These are phyloP conservation scores for Podospora tetraspora DNA, from an alignment of 495 filamentous ascomycete species.

Conservation along the genomic window DNA sequence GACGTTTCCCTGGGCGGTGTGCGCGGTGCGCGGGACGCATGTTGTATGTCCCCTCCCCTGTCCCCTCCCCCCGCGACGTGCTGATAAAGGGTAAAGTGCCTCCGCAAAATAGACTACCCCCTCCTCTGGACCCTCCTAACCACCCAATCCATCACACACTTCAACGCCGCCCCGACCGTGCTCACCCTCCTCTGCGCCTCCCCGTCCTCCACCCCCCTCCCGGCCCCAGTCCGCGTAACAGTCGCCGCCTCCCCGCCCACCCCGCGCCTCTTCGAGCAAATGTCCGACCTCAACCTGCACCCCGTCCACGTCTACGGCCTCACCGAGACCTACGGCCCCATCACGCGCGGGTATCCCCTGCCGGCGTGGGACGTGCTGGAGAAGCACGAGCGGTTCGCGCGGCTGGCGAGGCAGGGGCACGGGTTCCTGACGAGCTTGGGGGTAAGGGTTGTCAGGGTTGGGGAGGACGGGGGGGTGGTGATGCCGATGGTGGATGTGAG, in stretches of 20 bases:
- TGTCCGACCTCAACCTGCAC: conserved; percentile 75
- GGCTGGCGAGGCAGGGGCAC: conserved; percentile 87
- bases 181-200: conserved; percentile 86
- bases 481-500: conserved; percentile 61
- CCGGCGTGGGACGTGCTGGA: conserved; percentile 73
- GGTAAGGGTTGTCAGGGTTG: conserved; percentile 75
- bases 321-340: conserved; percentile 94
- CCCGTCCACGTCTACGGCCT: conserved; percentile 95
- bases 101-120: conserved; percentile 91
- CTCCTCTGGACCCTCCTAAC: conserved; percentile 86
- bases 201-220: conserved; percentile 59
- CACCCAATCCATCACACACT: conserved; percentile 82
- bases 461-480: conserved; percentile 53
- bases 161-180: conserved; percentile 92
- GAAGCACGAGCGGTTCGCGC: conserved; percentile 65
- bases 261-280: conserved; percentile 82
- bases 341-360: conserved; percentile 86
- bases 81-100: too few species aligned
- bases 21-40: conserved; percentile 86
- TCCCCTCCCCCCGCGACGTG: too few species aligned
- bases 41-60: conserved; percentile 48
- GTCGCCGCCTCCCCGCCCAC: conserved; percentile 91
- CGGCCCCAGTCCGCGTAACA: conserved; percentile 71
- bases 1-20: conserved; percentile 86
- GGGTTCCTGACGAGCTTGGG: conserved; percentile 83